A percentile compares a stretch with the other conserved stretches of the same genome.
Evolutionary conservation across 2,329 filamentous ascomycete genomes (phyloP).

Genomic region (Aspergillus ochraceoroseus): DNA sequence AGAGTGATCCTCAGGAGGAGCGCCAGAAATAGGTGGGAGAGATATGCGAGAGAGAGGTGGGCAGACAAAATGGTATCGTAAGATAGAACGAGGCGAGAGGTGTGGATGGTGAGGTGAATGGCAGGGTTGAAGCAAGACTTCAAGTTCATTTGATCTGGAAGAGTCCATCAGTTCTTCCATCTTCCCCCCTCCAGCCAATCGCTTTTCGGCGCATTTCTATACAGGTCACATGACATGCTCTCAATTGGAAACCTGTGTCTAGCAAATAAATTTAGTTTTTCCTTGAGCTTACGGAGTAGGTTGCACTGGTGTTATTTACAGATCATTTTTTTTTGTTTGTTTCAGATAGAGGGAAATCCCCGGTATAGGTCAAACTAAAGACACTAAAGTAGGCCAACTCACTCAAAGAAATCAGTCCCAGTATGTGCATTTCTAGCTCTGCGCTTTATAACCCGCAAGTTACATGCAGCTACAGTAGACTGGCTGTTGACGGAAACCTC

Average conservation of each 20-base stretch:
- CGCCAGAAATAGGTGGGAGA: too few relatives aligned
- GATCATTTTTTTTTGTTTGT: neutral
- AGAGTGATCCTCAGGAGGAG: too few relatives aligned
- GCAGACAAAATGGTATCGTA: too few relatives aligned
- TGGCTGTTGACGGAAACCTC: too few relatives aligned
- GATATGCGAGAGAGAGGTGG: slow-evolving; percentile 6
- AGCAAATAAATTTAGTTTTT: neutral
- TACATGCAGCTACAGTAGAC: too few relatives aligned
- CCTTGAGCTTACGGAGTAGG: too few relatives aligned
- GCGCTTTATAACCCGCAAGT: too few relatives aligned
- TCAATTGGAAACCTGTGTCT: neutral
- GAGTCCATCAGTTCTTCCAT: slow-evolving; percentile 1
- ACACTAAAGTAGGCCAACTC: slow-evolving; percentile 2
- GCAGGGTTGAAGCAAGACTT: too few relatives aligned
- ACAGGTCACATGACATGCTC: slow-evolving; percentile 4
- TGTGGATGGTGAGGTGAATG: neutral
- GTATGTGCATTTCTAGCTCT: too few relatives aligned
- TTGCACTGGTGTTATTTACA: neutral
- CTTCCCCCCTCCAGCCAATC: slow-evolving; percentile 1
- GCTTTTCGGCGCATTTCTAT: neutral
- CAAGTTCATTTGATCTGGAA: slow-evolving; percentile 2
- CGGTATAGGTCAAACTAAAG: slow-evolving; percentile 2
- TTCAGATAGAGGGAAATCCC: neutral
- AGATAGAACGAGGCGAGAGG: too few relatives aligned
- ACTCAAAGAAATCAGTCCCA: slow-evolving; percentile 1